These are phyloP conservation scores for Tilletia setariae DNA, from an alignment of 1,284 basidiomycete genomes.

Conservation along the genomic window DNA sequence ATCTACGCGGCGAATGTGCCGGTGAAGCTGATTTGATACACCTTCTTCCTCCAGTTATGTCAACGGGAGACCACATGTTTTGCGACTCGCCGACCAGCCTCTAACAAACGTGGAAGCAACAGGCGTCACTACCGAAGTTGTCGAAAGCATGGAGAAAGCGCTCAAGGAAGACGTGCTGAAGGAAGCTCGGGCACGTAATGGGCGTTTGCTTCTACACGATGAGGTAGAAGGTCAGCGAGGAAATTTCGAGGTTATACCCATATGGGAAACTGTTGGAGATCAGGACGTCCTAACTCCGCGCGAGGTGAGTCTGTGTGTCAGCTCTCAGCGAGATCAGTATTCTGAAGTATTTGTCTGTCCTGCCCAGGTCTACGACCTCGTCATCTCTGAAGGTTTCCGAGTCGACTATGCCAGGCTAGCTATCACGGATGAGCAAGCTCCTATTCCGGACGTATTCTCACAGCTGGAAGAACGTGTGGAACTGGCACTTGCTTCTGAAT, in stretches of 20 bases:
- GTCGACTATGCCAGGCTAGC: conserved; percentile 52
- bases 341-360: neutral
- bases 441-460: conserved; percentile 50
- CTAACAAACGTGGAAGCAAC: conserved; percentile 63
- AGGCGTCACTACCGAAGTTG: conserved; percentile 84
- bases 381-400: conserved; percentile 47
- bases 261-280: conserved; percentile 79
- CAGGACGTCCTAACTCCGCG: conserved; percentile 88
- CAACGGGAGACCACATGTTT: conserved; percentile 73
- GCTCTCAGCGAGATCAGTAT: neutral
- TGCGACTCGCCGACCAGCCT: conserved; percentile 73
- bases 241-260: conserved; percentile 64
- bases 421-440: conserved; percentile 54
- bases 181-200: conserved; percentile 71
- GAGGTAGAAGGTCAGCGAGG: conserved; percentile 86
- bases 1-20: no score
- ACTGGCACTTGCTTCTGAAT: conserved; percentile 38
- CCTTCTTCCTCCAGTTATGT: conserved; percentile 34
- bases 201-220: conserved; percentile 82
- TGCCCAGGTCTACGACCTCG: conserved; percentile 42
- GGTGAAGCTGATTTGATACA: neutral
- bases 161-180: conserved; percentile 85
- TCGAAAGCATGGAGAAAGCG: conserved; percentile 85
- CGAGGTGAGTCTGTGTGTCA: conserved; percentile 61
- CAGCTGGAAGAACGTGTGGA: conserved; percentile 49